Evolutionary conservation across 2,329 filamentous ascomycete species (phyloP).

Genomic region (Monosporascus sp.): DNA sequence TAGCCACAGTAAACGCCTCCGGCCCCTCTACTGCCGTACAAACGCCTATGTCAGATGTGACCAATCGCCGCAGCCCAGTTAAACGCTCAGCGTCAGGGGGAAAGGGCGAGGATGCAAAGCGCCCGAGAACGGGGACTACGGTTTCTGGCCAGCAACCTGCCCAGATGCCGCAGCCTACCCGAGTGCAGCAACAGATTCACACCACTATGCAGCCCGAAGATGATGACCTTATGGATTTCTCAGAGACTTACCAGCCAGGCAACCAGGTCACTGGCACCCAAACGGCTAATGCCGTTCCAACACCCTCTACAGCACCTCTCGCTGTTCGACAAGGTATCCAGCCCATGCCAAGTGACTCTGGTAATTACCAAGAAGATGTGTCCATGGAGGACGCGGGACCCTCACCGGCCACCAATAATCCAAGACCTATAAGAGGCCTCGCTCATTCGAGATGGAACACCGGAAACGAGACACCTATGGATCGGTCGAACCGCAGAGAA

Average conservation of each 20-base stretch:
- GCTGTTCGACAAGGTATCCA: background rate
- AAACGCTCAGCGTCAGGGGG: background rate
- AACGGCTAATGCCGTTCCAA: background rate
- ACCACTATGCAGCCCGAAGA: background rate
- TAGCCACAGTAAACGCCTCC: background rate
- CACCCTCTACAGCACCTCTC: background rate
- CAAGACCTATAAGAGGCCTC: background rate
- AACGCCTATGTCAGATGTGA: background rate
- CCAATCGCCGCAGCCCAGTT: background rate
- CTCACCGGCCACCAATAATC: background rate
- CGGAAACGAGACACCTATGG: background rate
- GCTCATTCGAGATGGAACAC: conserved; percentile 8
- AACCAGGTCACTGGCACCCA: background rate
- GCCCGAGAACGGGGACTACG: background rate
- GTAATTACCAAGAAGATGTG: background rate
- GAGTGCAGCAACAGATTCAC: background rate
- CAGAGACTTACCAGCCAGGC: background rate
- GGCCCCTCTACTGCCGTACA: background rate
- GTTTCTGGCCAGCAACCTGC: background rate
- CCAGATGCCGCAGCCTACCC: no score
- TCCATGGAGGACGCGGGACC: background rate
- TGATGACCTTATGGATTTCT: background rate
- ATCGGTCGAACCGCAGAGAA: background rate
- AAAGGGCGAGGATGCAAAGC: background rate
- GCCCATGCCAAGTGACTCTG: background rate